Evolutionary conservation across 1,139 yeast genomes (phyloP), one percentile per base, ranked within the genome.

Genomic region (Yamadazyma jaroonii): DNA sequence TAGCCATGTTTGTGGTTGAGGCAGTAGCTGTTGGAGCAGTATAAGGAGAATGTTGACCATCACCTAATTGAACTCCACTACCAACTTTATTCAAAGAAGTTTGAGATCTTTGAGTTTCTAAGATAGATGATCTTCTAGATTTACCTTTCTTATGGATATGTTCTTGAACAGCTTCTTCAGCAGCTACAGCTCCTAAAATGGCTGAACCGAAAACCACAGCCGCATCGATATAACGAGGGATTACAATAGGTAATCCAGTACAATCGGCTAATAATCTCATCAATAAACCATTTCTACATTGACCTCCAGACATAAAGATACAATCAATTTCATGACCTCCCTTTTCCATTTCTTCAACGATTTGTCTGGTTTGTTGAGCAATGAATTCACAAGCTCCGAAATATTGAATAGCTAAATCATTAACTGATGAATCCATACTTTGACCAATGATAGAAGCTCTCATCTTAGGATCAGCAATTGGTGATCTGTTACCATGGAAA

Each of bases 201-300:
- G 98, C 97, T 5, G 96, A 76, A 22, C 98, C 98, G 54, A 90
- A 84, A 5, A 92, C 97, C 32, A 92, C 98, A 2, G 97, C 95
- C 1, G 97, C 94, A 56, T 90, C 97, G 52, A 92, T 89, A 60
- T 90, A 89, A 56, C 94, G 77, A 36, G 98, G 98, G 49, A 90
- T 87, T 35, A 92, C 77, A 37, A 92, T 80, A n/a, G 97, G 95
- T 64, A 84, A 72, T 3, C 95, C 95, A 1, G 97, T 88, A 55
- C 95, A 85, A 52, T 92, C 95, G 2, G 97, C 96, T 60, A 92
- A 74, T 44, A 90, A 68, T 64, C 95, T 77, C 81, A 94, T 89
- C 46, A 92, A 72, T 46, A 92, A 68, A 13, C 88, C 84, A 61
- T 92, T 92, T 57, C 97, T 79, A 62, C 97, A 89, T 62, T 92